phyloP scores from a whole-genome alignment of 2,329 filamentous ascomycete genomes.

The Aspergillus fumigatus region DNA sequence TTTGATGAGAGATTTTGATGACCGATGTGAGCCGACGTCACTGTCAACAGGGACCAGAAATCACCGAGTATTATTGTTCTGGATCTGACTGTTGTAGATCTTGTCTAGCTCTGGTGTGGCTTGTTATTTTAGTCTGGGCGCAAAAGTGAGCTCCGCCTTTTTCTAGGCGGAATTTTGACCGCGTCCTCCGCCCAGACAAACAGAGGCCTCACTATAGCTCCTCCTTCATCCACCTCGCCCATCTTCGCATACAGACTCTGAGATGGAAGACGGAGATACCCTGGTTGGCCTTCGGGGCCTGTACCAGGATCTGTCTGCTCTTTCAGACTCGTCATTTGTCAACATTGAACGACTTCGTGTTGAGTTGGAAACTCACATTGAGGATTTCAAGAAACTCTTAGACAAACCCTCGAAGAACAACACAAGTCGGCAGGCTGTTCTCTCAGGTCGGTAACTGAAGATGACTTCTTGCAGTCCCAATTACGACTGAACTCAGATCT shows the following conservation, averaged over 20 bases:
- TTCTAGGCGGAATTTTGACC: slow-evolving; percentile 32
- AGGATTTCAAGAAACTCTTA: slow-evolving; percentile 66
- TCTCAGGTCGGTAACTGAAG: slow-evolving; percentile 52
- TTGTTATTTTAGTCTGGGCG: background rate
- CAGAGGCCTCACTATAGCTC: slow-evolving; percentile 21
- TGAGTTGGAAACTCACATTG: slow-evolving; percentile 62
- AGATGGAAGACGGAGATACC: slow-evolving; percentile 69
- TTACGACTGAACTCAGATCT: background rate
- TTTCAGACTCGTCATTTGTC: slow-evolving; percentile 66
- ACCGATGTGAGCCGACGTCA: background rate
- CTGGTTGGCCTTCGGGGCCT: slow-evolving; percentile 77
- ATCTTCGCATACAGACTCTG: slow-evolving; percentile 27
- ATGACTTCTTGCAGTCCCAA: background rate
- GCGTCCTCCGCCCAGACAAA: slow-evolving; percentile 33
- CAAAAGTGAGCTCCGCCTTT: slow-evolving; percentile 10
- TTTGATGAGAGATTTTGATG: background rate
- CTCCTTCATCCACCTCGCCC: slow-evolving; percentile 14
- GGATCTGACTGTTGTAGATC: background rate
- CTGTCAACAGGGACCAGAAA: background rate
- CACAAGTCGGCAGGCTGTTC: slow-evolving; percentile 66
- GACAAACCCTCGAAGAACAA: slow-evolving; percentile 72
- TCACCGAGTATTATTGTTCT: background rate
- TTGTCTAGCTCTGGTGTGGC: background rate
- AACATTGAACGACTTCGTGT: slow-evolving; percentile 64
- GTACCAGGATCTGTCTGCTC: slow-evolving; percentile 75